Conservation (phyloP, 2,329 filamentous ascomycete genomes). For the Aurifilum marmelostoma region DNA sequence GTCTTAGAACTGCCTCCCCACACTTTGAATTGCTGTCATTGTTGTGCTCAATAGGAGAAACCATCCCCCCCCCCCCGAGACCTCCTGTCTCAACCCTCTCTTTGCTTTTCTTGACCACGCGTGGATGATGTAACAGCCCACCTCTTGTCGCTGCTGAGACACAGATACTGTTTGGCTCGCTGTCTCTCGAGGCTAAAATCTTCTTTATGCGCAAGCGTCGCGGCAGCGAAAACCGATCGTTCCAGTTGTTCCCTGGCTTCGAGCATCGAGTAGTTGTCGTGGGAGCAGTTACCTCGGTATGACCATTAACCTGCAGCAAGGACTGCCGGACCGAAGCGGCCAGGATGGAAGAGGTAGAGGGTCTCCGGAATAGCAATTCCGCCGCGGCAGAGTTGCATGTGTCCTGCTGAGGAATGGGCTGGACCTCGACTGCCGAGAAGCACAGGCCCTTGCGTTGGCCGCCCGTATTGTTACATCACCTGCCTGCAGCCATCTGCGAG, state of each 20-base stretch:
- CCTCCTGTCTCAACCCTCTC: not conserved
- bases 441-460: not conserved
- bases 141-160: not conserved
- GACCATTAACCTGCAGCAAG: not conserved
- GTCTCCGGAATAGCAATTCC: conserved; percentile 10
- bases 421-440: not conserved
- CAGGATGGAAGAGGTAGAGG: conserved; percentile 8
- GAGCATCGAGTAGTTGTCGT: not conserved
- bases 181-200: no score
- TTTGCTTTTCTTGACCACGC: not conserved
- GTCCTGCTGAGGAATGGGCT: not conserved
- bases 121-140: not conserved
- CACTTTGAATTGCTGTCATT: conserved; percentile 4
- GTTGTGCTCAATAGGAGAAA: not conserved
- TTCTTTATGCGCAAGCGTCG: not conserved
- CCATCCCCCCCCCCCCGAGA: not conserved
- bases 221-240: not conserved
- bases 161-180: not conserved
- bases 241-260: not conserved
- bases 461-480: not conserved
- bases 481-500: not conserved
- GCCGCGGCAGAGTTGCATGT: conserved; percentile 11
- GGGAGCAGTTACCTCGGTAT: not conserved
- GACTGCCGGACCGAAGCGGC: conserved; percentile 8
- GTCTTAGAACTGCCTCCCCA: conserved; percentile 21